Conservation (phyloP, 1,284 basidiomycete species). For the Golubevia sp. region DNA sequence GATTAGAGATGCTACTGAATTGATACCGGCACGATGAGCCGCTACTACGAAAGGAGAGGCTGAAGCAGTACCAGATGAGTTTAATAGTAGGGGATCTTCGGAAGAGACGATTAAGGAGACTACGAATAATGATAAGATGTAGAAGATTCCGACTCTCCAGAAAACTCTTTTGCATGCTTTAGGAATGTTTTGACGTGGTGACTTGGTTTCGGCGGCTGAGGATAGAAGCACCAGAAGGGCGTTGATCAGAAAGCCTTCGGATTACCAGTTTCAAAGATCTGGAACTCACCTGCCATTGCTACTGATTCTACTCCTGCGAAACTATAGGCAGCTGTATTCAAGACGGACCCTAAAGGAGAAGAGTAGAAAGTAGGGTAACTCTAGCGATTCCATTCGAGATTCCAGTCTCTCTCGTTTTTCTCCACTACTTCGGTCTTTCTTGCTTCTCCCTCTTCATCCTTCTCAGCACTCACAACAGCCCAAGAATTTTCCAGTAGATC, state of each 20-base stretch:
- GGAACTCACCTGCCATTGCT: slow-evolving; percentile 17
- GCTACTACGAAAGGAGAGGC: slow-evolving; percentile 85
- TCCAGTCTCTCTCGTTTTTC: too few species aligned
- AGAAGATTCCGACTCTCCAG: slow-evolving; percentile 74
- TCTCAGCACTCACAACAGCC: too few species aligned
- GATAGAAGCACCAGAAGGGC: neutral
- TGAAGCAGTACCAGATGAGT: slow-evolving; percentile 69
- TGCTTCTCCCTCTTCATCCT: too few species aligned
- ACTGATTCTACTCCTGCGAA: slow-evolving; percentile 41
- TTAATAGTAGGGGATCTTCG: slow-evolving; percentile 68
- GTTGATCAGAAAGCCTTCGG: too few species aligned
- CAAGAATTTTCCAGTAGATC: slow-evolving; percentile 45
- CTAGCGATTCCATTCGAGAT: too few species aligned
- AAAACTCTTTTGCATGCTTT: slow-evolving; percentile 68
- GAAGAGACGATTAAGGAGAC: slow-evolving; percentile 80
- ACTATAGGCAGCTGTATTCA: slow-evolving; percentile 44
- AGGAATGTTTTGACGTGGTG: slow-evolving; percentile 31
- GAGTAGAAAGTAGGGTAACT: too few species aligned
- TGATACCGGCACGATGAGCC: neutral
- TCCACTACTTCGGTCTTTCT: too few species aligned
- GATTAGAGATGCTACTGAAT: slow-evolving; percentile 23
- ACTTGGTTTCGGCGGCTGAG: slow-evolving; percentile 34
- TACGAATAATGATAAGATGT: slow-evolving; percentile 65
- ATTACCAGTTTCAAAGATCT: too few species aligned
- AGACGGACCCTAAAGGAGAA: too few species aligned